Evolutionary conservation across 164 flowering plant species (phyloP).

Genomic region (Berberis vulgaris): DNA sequence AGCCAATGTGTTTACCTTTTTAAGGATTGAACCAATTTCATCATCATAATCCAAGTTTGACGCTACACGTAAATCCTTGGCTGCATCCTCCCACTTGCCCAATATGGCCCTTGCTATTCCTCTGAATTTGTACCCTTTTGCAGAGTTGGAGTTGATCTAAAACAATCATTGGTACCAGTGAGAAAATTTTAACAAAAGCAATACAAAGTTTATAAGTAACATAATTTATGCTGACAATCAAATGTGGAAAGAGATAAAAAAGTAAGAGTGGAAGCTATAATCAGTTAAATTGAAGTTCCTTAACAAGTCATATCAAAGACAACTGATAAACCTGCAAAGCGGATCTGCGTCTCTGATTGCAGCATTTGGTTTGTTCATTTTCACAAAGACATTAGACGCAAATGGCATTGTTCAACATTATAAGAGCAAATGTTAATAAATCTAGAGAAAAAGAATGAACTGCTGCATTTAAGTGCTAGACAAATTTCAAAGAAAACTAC

Average conservation of each 20-base stretch:
- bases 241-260: neutral
- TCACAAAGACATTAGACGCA: constrained; percentile 72
- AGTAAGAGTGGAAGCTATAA: neutral
- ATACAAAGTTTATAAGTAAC: neutral
- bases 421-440: neutral
- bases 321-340: constrained; percentile 55
- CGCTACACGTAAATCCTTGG: constrained; percentile 80
- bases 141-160: constrained; percentile 89
- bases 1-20: constrained; percentile 40
- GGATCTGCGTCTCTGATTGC: constrained; percentile 83
- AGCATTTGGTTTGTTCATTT: constrained; percentile 94
- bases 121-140: constrained; percentile 87
- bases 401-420: neutral
- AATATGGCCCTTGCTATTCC: constrained; percentile 83
- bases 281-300: neutral
- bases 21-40: constrained; percentile 62
- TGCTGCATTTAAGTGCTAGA: neutral
- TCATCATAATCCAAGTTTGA: constrained; percentile 83
- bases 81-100: constrained; percentile 87
- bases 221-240: neutral
- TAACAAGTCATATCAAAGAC: neutral
- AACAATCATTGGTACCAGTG: neutral
- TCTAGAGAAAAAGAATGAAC: constrained; percentile 1
- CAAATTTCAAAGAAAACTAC: neutral
- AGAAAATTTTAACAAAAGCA: neutral